These are phyloP conservation scores for Eucalyptus sp. DNA, from an alignment of 345 rosid genomes.

Conservation along the genomic window DNA sequence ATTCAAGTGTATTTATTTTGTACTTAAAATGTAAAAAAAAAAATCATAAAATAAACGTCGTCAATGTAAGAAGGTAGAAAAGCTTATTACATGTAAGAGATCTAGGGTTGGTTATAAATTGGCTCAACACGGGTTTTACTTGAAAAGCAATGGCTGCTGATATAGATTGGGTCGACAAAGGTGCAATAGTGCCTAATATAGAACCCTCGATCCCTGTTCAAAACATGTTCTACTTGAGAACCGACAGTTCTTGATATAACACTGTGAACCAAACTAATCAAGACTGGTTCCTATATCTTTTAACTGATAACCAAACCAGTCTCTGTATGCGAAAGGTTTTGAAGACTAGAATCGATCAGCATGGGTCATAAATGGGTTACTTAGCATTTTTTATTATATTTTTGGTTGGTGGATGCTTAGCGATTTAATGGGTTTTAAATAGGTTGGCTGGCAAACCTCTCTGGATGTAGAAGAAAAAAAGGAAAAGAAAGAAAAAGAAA, in stretches of 20 bases:
- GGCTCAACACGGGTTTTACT: not conserved
- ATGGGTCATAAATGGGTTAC: no score
- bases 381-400: no score
- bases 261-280: not conserved
- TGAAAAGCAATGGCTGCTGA: not conserved
- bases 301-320: no score
- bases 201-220: not conserved
- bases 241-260: rapidly evolving
- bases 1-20: not conserved
- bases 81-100: not conserved
- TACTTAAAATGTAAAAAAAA: not conserved
- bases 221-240: not conserved
- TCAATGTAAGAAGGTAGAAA: not conserved
- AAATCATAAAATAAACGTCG: not conserved
- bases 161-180: not conserved
- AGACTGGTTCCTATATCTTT: not conserved
- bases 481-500: no score
- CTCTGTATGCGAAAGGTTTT: not conserved
- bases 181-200: not conserved
- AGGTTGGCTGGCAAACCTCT: no score
- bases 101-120: not conserved
- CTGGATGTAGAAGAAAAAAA: no score
- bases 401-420: no score
- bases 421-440: no score
- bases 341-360: no score